A percentile compares a stretch with the other conserved stretches of the same genome.
Evolutionary conservation across 75 land plant genomes (phyloP).

Genomic region (Picea glauca): DNA sequence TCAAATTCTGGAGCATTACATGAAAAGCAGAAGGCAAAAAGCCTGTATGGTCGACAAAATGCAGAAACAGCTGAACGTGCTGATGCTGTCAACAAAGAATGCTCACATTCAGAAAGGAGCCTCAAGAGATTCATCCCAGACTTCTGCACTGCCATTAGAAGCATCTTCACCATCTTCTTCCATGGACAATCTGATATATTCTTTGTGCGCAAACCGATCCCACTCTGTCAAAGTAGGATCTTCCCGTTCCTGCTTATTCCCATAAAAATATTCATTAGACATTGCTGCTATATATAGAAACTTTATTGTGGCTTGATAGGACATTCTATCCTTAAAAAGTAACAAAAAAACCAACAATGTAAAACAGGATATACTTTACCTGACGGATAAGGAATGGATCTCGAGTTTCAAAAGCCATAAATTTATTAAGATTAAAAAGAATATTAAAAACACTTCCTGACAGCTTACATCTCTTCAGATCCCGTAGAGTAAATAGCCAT

Average conservation of each 20-base stretch:
- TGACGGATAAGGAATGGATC: slow-evolving; percentile 95
- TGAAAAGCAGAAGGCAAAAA: neutral
- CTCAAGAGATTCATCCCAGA: slow-evolving; percentile 97
- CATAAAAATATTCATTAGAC: neutral
- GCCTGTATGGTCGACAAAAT: neutral
- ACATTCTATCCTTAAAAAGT: neutral
- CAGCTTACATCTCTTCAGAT: slow-evolving; percentile 79
- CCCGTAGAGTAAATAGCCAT: slow-evolving; percentile 63
- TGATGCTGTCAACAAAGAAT: slow-evolving; percentile 2
- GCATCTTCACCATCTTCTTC: slow-evolving; percentile 98
- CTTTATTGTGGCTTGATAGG: neutral
- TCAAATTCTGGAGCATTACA: slow-evolving; percentile 4
- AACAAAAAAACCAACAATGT: neutral
- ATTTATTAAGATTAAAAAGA: slow-evolving; percentile 91
- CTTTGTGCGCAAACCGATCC: slow-evolving; percentile 98
- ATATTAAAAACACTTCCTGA: slow-evolving; percentile 94
- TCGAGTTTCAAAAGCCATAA: slow-evolving; percentile 95
- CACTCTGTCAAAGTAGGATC: slow-evolving; percentile 92
- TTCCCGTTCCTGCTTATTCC: slow-evolving; percentile 70
- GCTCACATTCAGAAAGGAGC: slow-evolving; percentile 66
- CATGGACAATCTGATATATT: slow-evolving; percentile 94
- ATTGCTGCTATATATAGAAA: neutral
- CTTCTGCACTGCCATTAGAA: slow-evolving; percentile 92
- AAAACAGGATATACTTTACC: slow-evolving; percentile 30
- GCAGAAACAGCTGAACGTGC: neutral